Evolutionary conservation across 768 basidiomycete genomes (phyloP).

Genomic region (Xerocomellus amylosporus): DNA sequence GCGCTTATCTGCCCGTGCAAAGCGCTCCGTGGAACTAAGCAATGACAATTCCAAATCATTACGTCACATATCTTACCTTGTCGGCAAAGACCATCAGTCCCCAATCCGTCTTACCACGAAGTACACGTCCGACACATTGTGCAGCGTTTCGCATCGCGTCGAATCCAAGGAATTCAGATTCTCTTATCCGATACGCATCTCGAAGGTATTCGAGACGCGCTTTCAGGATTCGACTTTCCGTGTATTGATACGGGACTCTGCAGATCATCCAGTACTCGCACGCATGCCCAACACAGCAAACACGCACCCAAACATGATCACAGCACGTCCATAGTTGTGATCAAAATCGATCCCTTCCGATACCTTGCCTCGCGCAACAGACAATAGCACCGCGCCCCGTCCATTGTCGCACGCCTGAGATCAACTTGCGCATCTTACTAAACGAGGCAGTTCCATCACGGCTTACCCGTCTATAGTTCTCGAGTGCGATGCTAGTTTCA

Average conservation of each 20-base stretch:
- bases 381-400: constrained; percentile 91
- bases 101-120: constrained; percentile 99
- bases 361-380: constrained; percentile 97
- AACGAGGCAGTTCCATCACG: neutral
- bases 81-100: constrained; percentile 99
- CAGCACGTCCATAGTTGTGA: constrained; percentile 97
- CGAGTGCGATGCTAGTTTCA: constrained; percentile 95
- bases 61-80: constrained; percentile 57
- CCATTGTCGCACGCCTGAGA: constrained; percentile 95
- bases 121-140: constrained; percentile 95
- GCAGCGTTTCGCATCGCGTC: constrained; percentile 99
- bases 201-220: constrained; percentile 96
- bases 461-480: constrained; percentile 89
- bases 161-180: constrained; percentile 98
- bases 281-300: neutral
- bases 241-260: constrained; percentile 96
- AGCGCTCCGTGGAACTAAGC: constrained; percentile 54
- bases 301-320: constrained; percentile 96
- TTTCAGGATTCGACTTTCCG: constrained; percentile 95
- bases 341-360: constrained; percentile 99
- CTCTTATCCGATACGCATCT: constrained; percentile 97
- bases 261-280: constrained; percentile 1
- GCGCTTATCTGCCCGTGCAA: constrained; percentile 88
- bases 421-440: neutral
- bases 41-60: neutral